phyloP scores from a whole-genome alignment of 768 basidiomycete species.

The Tulasnella sp. region DNA sequence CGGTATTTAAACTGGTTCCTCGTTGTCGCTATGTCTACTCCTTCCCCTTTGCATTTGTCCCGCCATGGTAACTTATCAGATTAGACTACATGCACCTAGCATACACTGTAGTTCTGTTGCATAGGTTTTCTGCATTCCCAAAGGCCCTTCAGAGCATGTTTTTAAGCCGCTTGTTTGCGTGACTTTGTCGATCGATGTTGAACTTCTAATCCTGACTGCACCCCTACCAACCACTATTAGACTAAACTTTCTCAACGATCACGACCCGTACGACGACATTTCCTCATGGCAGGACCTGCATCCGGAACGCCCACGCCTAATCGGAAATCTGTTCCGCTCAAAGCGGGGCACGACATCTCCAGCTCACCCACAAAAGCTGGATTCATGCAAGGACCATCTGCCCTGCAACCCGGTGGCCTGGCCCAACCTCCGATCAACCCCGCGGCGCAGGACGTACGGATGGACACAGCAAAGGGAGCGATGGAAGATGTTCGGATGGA shows the following conservation, averaged over 20 bases:
- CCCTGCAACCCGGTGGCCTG: not conserved
- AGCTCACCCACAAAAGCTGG: slow-evolving; percentile 7
- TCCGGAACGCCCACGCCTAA: slow-evolving; percentile 12
- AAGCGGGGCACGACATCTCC: slow-evolving; percentile 2
- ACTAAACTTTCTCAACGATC: not conserved
- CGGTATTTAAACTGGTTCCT: not conserved
- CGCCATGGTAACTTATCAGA: not conserved
- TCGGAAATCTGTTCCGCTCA: slow-evolving; percentile 19
- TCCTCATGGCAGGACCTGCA: slow-evolving; percentile 8
- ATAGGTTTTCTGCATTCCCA: not conserved
- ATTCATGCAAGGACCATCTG: not conserved
- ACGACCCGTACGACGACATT: not conserved
- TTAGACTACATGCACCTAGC: not conserved
- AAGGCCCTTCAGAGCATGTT: not conserved
- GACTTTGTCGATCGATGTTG: not conserved
- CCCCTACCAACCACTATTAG: not conserved
- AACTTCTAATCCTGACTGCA: not conserved
- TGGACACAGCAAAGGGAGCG: slow-evolving; percentile 71
- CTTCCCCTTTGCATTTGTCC: not conserved
- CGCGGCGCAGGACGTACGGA: slow-evolving; percentile 52
- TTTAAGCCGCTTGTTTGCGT: not conserved
- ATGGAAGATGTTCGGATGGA: slow-evolving; percentile 57
- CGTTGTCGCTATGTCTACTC: not conserved
- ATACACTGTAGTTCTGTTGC: not conserved
- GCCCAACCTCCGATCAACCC: slow-evolving; percentile 20